Percentiles rank a stretch among this genome's conserved stretches.
Evolutionary conservation across 1,284 basidiomycete species (phyloP).

Genomic region (Psilocybe mexicana): DNA sequence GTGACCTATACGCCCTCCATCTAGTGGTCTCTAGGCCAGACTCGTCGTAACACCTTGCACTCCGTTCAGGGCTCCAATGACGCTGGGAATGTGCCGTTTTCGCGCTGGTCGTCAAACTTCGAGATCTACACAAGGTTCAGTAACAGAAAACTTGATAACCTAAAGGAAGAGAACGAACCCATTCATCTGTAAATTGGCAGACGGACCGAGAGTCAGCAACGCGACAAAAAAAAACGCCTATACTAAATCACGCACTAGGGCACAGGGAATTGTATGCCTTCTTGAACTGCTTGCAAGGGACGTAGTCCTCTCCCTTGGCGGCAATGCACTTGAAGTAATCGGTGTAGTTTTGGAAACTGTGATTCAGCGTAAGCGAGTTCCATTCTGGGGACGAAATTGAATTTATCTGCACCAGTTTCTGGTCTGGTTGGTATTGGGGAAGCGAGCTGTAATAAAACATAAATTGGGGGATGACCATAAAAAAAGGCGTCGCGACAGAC

Average conservation of each 20-base stretch:
- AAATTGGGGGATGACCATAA: slow-evolving; percentile 5
- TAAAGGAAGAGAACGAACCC: slow-evolving; percentile 52
- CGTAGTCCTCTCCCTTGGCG: slow-evolving; percentile 97
- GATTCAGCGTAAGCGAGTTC: background rate
- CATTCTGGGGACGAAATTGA: background rate
- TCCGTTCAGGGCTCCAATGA: slow-evolving; percentile 62
- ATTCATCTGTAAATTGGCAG: slow-evolving; percentile 63
- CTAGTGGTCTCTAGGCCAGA: background rate
- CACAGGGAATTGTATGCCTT: slow-evolving; percentile 96
- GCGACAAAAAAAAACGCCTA: slow-evolving; percentile 1
- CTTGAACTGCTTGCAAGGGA: slow-evolving; percentile 99
- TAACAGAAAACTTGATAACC: slow-evolving; percentile 10
- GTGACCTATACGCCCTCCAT: slow-evolving; percentile 13
- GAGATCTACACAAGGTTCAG: slow-evolving; percentile 52
- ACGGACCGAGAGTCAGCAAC: slow-evolving; percentile 6
- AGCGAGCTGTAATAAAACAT: slow-evolving; percentile 64
- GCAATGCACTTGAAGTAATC: slow-evolving; percentile 98
- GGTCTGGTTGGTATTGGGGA: slow-evolving; percentile 96
- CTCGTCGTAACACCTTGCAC: background rate
- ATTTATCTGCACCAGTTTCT: slow-evolving; percentile 76
- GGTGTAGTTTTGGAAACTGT: slow-evolving; percentile 92
- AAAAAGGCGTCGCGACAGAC: slow-evolving; percentile 40
- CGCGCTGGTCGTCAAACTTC: slow-evolving; percentile 93
- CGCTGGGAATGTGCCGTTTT: slow-evolving; percentile 89
- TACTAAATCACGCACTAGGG: slow-evolving; percentile 74